A percentile compares a stretch with the other conserved stretches of the same genome.
Evolutionary conservation across 768 basidiomycete species (phyloP).

Genomic region (Lentinula boryana): DNA sequence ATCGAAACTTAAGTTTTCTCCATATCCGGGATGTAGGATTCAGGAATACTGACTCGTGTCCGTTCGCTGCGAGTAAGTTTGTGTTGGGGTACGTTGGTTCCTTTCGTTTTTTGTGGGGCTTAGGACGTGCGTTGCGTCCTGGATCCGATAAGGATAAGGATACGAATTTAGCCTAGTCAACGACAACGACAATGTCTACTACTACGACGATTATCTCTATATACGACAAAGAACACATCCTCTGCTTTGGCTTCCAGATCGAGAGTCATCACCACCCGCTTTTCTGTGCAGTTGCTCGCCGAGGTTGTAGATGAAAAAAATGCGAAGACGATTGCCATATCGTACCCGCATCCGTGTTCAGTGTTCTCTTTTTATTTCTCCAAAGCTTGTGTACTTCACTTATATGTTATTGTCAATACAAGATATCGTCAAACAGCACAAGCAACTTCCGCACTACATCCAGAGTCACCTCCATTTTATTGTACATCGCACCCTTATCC

Average conservation of each 20-base stretch:
- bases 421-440: not conserved
- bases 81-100: constrained; percentile 73
- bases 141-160: too few species aligned
- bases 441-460: not conserved
- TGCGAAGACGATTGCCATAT: constrained; percentile 90
- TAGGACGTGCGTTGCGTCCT: constrained; percentile 16
- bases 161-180: too few species aligned
- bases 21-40: constrained; percentile 82
- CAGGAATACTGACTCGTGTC: constrained; percentile 80
- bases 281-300: constrained; percentile 72
- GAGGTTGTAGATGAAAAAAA: constrained; percentile 87
- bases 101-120: constrained; percentile 82
- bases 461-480: not conserved
- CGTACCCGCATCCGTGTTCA: too few species aligned
- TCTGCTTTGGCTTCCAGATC: constrained; percentile 93
- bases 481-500: not conserved
- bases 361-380: too few species aligned
- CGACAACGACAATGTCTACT: not conserved
- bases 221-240: constrained; percentile 57
- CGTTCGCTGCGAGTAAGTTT: constrained; percentile 65
- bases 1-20: constrained; percentile 85
- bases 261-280: constrained; percentile 90
- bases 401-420: not conserved
- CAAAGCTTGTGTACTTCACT: too few species aligned
- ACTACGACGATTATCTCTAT: not conserved